phyloP scores from a whole-genome alignment of 2,329 filamentous ascomycete genomes.

The Pezicula rhizophila region DNA sequence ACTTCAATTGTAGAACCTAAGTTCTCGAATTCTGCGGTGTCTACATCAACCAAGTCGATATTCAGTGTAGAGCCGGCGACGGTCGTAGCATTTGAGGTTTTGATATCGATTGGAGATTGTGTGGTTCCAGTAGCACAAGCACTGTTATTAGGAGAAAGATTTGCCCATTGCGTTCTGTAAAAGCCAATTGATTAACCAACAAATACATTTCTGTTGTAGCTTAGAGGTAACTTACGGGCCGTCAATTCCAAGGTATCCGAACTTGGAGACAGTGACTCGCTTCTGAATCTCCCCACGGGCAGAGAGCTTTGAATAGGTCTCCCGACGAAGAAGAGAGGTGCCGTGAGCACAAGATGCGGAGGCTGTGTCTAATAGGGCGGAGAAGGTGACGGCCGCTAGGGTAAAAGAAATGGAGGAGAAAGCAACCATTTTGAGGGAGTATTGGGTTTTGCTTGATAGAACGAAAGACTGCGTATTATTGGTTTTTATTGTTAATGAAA shows the following conservation, averaged over 20 bases:
- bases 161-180: conserved; percentile 8
- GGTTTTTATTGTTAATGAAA: too few species aligned
- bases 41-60: conserved; percentile 8
- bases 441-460: neutral
- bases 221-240: conserved; percentile 12
- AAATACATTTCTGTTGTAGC: neutral
- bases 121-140: conserved; percentile 9
- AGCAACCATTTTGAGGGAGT: neutral
- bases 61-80: conserved; percentile 3
- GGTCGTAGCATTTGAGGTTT: conserved; percentile 1
- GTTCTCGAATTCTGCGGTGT: conserved; percentile 15
- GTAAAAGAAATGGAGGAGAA: neutral
- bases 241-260: conserved; percentile 12
- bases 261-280: conserved; percentile 8
- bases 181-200: conserved; percentile 1
- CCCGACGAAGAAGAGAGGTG: conserved; percentile 11
- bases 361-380: conserved; percentile 4
- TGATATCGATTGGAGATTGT: conserved; percentile 16
- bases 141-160: conserved; percentile 6
- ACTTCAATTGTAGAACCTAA: conserved; percentile 17
- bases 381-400: neutral
- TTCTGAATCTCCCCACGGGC: conserved; percentile 5
- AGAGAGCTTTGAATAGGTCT: conserved; percentile 5
- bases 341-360: conserved; percentile 16
- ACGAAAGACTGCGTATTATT: neutral